phyloP scores from a whole-genome alignment of 495 filamentous ascomycete species.

The Astrothelium subdiscretum region DNA sequence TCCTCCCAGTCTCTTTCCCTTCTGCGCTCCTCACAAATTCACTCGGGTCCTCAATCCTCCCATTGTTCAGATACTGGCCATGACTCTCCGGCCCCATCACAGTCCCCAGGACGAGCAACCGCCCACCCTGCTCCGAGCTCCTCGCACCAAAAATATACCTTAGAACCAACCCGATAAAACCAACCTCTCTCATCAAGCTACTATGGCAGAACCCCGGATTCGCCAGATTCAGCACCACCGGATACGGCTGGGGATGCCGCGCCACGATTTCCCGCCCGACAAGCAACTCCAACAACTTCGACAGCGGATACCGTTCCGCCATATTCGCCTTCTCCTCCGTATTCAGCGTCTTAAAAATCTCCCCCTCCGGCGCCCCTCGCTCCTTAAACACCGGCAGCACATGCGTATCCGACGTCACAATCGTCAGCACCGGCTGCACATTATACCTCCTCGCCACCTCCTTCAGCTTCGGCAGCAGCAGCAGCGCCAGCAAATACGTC shows the following conservation, averaged over 20 bases:
- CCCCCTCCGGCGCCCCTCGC: constrained; percentile 5
- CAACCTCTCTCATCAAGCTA: constrained; percentile 21
- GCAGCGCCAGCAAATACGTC: constrained; percentile 36
- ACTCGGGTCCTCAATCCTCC: constrained; percentile 14
- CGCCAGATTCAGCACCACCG: constrained; percentile 30
- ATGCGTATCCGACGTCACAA: constrained; percentile 25
- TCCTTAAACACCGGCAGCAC: constrained; percentile 14
- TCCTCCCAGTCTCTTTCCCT: constrained; percentile 17
- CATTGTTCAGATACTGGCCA: constrained; percentile 26
- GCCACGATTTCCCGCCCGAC: constrained; percentile 12
- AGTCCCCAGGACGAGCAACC: constrained; percentile 24
- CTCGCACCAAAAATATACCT: constrained; percentile 12
- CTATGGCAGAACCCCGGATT: constrained; percentile 31
- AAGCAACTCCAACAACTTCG: constrained; percentile 21
- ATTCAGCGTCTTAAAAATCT: constrained; percentile 17
- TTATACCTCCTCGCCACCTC: constrained; percentile 17
- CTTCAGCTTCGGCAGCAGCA: constrained; percentile 32
- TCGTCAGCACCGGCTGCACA: constrained; percentile 18
- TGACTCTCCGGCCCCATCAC: constrained; percentile 27
- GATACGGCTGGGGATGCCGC: constrained; percentile 6
- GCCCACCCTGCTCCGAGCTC: constrained; percentile 13
- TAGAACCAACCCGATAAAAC: constrained; percentile 4
- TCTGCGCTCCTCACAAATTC: constrained; percentile 20
- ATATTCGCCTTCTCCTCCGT: constrained; percentile 13
- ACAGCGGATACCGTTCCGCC: constrained; percentile 19